Conservation (phyloP, 1,284 basidiomycete genomes). For the Moniliophthora roreri region DNA sequence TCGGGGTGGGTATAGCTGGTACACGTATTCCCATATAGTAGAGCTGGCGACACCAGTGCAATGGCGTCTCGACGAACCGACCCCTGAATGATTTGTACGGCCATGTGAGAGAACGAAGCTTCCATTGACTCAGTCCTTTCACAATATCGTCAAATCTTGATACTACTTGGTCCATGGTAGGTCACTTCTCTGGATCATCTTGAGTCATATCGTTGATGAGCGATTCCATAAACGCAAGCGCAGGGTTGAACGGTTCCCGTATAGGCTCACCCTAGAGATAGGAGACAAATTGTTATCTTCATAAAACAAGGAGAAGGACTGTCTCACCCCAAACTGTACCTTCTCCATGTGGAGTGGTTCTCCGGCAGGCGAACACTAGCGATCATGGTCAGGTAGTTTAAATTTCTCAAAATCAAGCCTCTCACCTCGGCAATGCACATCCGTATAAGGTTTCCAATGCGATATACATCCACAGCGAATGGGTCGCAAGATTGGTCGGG, state of each 20-base stretch:
- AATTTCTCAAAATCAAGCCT: too few species aligned
- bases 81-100: not conserved
- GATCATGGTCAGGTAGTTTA: too few species aligned
- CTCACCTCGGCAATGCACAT: too few species aligned
- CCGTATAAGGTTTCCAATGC: conserved; percentile 11
- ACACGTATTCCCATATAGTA: not conserved
- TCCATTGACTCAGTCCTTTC: conserved; percentile 10
- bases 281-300: not conserved
- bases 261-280: not conserved
- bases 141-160: conserved; percentile 19
- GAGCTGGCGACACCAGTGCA: not conserved
- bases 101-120: conserved; percentile 6
- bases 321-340: conserved; percentile 3
- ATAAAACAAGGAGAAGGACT: too few species aligned
- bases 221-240: conserved; percentile 25
- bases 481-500: conserved; percentile 6
- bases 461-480: conserved; percentile 10
- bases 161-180: conserved; percentile 27
- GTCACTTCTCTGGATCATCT: conserved; percentile 25
- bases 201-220: conserved; percentile 29
- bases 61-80: not conserved
- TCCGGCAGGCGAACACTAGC: too few species aligned
- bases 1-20: not conserved
- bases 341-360: too few species aligned
- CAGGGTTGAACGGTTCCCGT: not conserved